Conservation (phyloP, 352 stramenopile genomes). For the Phytophthora pistaciae region DNA sequence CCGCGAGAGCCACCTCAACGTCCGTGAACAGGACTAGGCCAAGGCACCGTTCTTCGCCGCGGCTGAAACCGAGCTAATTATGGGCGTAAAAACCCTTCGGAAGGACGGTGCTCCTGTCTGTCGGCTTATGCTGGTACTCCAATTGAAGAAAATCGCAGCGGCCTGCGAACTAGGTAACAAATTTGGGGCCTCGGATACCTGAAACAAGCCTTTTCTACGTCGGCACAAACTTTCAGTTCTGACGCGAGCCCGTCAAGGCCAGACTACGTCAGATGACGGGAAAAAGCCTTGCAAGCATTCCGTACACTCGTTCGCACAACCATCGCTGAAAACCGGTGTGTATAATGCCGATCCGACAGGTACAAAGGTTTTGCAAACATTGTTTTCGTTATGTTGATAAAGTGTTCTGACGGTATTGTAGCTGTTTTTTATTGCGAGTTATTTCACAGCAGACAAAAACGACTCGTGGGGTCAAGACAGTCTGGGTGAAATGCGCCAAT, state of each 20-base stretch:
- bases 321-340: not conserved
- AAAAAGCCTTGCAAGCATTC: not conserved
- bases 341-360: not conserved
- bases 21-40: not conserved
- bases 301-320: not conserved
- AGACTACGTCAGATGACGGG: not conserved
- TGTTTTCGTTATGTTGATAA: not conserved
- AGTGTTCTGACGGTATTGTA: not conserved
- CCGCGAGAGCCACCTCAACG: not conserved
- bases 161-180: not conserved
- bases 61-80: not conserved
- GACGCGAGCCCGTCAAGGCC: too few relatives aligned
- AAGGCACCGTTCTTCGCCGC: not conserved
- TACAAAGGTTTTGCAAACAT: not conserved
- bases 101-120: not conserved
- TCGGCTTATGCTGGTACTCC: not conserved
- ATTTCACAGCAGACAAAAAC: not conserved
- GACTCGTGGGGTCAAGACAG: not conserved
- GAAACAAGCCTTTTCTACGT: not conserved
- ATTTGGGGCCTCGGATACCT: not conserved
- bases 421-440: not conserved
- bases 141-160: not conserved
- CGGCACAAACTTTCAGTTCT: not conserved
- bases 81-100: not conserved
- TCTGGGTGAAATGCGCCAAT: not conserved